phyloP scores from a whole-genome alignment of 1,284 basidiomycete genomes.

The Leccinum proximum region DNA sequence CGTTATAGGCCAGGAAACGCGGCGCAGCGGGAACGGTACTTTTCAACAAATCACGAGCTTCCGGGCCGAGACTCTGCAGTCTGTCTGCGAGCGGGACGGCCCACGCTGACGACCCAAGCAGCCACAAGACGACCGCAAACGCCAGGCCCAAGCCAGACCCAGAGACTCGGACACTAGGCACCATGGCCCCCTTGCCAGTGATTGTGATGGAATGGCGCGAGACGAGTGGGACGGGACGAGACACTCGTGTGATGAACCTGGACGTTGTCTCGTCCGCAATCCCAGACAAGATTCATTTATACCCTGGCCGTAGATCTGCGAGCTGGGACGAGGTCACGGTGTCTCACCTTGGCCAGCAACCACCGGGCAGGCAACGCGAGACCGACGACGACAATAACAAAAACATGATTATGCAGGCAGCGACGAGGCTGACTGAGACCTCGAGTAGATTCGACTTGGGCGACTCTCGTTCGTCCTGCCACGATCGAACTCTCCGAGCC shows the following conservation, averaged over 20 bases:
- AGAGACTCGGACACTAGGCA: constrained; percentile 1
- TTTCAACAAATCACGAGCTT: constrained; percentile 35
- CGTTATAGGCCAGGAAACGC: constrained; percentile 45
- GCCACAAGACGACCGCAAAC: constrained; percentile 2
- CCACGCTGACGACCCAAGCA: constrained; percentile 3
- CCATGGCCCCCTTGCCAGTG: constrained; percentile 2
- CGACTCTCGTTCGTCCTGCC: not conserved
- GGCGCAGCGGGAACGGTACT: constrained; percentile 41
- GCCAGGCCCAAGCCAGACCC: not conserved
- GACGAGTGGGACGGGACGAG: not conserved
- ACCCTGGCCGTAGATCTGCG: not conserved
- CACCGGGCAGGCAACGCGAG: too few relatives aligned
- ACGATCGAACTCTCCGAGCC: not conserved
- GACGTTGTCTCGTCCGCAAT: not conserved
- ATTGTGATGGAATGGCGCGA: not conserved
- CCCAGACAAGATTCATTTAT: not conserved
- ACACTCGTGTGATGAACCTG: not conserved
- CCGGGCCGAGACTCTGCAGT: constrained; percentile 7
- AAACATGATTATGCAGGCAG: not conserved
- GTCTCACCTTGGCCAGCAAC: not conserved
- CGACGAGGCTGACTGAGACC: not conserved
- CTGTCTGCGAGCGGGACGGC: constrained; percentile 14
- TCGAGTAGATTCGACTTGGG: not conserved
- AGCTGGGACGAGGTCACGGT: not conserved
- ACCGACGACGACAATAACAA: not conserved